Conservation (phyloP, 257 asterid species). For the Thymus quinquecostatus region DNA sequence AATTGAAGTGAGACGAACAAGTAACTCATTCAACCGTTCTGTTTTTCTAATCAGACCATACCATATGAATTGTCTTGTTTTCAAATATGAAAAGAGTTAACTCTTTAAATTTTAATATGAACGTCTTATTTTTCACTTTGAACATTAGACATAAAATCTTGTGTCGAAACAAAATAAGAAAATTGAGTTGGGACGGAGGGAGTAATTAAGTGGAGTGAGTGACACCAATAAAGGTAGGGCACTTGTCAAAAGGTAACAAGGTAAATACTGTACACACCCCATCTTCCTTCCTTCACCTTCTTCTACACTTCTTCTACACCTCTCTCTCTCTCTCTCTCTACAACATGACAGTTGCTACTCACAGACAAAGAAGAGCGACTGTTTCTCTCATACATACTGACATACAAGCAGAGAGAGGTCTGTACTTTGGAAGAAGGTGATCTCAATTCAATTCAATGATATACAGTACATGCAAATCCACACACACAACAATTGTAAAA, state of each 20-base stretch:
- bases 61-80: too few species aligned
- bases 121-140: too few species aligned
- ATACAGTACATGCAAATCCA: neutral
- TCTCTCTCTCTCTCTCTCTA: conserved; percentile 20
- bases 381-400: conserved; percentile 21
- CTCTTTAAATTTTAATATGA: too few species aligned
- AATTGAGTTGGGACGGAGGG: too few species aligned
- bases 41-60: too few species aligned
- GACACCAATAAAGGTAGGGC: conserved; percentile 33
- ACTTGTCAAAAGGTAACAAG: conserved; percentile 33
- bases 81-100: too few species aligned
- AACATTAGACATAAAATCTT: too few species aligned
- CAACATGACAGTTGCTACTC: neutral
- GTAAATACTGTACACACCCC: conserved; percentile 29
- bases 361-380: neutral
- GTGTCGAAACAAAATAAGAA: too few species aligned
- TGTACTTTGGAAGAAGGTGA: conserved; percentile 10
- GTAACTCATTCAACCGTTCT: too few species aligned
- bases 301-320: conserved; percentile 30
- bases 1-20: too few species aligned
- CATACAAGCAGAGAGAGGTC: conserved; percentile 24
- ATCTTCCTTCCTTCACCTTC: conserved; percentile 34
- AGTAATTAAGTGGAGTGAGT: neutral
- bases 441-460: neutral
- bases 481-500: neutral